Base-by-base conservation (phyloP, 495 filamentous ascomycete species). In the Neurospora sp. region DNA sequence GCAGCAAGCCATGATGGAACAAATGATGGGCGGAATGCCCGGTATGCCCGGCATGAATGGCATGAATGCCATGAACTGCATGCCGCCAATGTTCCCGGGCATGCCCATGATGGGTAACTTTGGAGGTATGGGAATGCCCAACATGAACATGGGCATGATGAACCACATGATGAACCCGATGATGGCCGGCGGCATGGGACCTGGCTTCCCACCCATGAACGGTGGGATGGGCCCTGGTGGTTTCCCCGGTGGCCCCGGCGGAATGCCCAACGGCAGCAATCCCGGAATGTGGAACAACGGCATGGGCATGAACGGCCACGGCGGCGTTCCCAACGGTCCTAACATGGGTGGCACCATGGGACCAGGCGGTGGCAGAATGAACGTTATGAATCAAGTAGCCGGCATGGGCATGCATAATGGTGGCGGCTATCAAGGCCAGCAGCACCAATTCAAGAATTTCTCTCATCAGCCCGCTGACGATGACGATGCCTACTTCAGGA, bases 401-500 rank as follows among this genome's bases (percentile, higher is more conserved):
- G 84, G 85, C 47, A 79, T 83, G 74, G 83, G 82, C 70, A 77
- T 82, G 78, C 76, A 74, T 71, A 78, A 81, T 72, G 76, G 74
- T 37, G 76, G 77, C 35, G 71, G 74, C 47, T 79, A 80, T 61
- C 77, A 75, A 22, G 72, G 83, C 39, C 80, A 82, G 9, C 74
- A 73, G 8, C 44, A 71, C 14, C 45, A 47, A 27, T 72, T 74
- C 65, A 77, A 76, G 69, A 77, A 76, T 44, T 81, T 80, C 31
- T 91, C 92, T 77, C 89, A 96, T 80, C 91, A 96, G 82, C 87
- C 90, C n/a, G 87, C 89, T 70, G 92, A 93, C 72, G 93, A 97
- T 74, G 94, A 97, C 73, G 92, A 93, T 69, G 92, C 96, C 22
- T 99, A 99, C 81, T 96, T 98, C 81, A 90, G 96, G 27, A 94